Percentiles rank a stretch among this genome's conserved stretches.
Evolutionary conservation across 164 flowering plant species (phyloP).

Genomic region (Akebia trifoliata): DNA sequence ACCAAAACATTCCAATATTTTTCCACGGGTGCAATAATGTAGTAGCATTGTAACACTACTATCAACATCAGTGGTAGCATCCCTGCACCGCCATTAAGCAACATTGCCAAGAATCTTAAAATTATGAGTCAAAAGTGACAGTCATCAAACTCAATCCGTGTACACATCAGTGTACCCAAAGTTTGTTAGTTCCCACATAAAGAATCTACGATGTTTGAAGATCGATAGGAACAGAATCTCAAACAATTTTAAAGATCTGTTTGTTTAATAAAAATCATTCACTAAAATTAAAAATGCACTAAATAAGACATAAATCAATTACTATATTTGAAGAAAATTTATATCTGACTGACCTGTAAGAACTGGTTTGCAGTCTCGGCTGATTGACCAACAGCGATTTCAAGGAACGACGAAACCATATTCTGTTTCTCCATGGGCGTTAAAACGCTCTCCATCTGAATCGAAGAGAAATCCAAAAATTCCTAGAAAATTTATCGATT

Average conservation of each 20-base stretch:
- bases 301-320: neutral
- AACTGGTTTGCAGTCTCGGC: constrained; percentile 81
- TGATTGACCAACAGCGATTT: constrained; percentile 85
- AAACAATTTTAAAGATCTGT: neutral
- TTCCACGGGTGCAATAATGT: no score
- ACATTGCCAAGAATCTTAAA: no score
- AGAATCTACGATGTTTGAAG: neutral
- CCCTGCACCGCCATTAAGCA: no score
- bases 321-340: neutral
- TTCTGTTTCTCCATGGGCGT: constrained; percentile 58
- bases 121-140: no score
- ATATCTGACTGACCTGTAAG: constrained; percentile 54
- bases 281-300: no score
- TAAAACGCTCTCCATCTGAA: constrained; percentile 48
- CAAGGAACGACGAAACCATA: constrained; percentile 77
- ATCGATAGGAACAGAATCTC: neutral
- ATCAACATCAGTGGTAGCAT: no score
- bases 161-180: neutral
- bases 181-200: neutral
- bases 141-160: no score
- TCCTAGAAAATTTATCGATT: no score
- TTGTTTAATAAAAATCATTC: no score
- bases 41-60: no score
- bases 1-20: no score
- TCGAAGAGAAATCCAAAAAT: no score